A percentile compares a stretch with the other conserved stretches of the same genome.
Conservation (phyloP, 306 rosid genomes). For the Sicyos edulis region DNA sequence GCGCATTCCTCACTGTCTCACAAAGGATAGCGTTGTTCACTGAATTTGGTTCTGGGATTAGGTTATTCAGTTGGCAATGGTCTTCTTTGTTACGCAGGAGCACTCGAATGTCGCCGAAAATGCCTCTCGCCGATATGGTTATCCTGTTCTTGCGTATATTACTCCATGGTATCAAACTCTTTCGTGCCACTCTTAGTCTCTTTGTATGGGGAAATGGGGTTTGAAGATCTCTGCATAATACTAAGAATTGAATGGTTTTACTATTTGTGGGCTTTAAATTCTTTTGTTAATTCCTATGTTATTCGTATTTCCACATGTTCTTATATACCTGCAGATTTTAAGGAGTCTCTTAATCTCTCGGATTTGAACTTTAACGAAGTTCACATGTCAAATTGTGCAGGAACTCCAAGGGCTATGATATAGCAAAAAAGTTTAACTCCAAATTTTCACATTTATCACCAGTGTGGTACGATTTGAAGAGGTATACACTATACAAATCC, state of each 20-base stretch:
- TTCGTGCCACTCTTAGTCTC: neutral
- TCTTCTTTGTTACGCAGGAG: conserved; percentile 44
- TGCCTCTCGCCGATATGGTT: conserved; percentile 40
- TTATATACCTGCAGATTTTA: neutral
- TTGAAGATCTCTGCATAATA: conserved; percentile 2
- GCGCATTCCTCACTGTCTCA: neutral
- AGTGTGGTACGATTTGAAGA: conserved; percentile 89
- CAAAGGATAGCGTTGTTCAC: neutral
- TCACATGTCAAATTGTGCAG: conserved; percentile 36
- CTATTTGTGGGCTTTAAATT: neutral
- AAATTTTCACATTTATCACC: conserved; percentile 92
- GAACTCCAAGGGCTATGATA: conserved; percentile 83
- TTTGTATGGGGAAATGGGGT: conserved; percentile 3
- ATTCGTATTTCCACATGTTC: neutral
- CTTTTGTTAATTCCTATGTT: neutral
- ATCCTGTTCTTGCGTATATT: conserved; percentile 81
- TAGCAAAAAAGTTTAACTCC: conserved; percentile 76
- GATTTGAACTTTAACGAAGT: neutral
- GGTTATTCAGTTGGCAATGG: conserved; percentile 6
- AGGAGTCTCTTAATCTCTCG: neutral
- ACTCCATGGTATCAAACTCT: conserved; percentile 73
- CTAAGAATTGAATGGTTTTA: neutral
- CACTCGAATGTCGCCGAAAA: conserved; percentile 50
- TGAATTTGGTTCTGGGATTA: neutral
- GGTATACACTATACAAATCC: conserved; percentile 54